Percentiles rank a stretch among this genome's conserved stretches.
phyloP scores from a whole-genome alignment of 1,139 yeast genomes.

The Candida labiduridarum region DNA sequence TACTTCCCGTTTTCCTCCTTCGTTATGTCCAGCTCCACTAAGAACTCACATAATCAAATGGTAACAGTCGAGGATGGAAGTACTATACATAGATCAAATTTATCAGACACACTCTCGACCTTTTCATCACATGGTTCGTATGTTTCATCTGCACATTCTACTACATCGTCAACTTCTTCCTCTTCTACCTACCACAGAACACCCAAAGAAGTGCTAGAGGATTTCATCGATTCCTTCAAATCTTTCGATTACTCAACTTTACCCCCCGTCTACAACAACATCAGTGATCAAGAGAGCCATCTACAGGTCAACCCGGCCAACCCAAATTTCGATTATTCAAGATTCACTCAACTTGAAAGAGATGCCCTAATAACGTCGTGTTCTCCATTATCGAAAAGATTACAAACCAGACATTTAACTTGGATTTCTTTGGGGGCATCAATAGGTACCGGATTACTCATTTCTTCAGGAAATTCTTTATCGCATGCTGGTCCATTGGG shows the following conservation, averaged over 20 bases:
- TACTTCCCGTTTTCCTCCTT: neutral
- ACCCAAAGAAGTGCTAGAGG: constrained; percentile 10
- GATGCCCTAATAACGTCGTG: constrained; percentile 36
- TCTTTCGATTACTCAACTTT: constrained; percentile 22
- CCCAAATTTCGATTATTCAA: constrained; percentile 33
- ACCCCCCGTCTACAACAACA: constrained; percentile 18
- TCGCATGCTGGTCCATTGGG: constrained; percentile 42
- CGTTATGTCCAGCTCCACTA: neutral
- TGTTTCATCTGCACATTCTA: neutral
- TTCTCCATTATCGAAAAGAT: constrained; percentile 34
- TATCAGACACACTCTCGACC: constrained; percentile 4
- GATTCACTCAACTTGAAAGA: constrained; percentile 31
- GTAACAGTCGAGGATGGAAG: constrained; percentile 1
- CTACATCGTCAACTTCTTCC: neutral
- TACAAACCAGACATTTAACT: constrained; percentile 41
- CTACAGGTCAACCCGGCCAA: constrained; percentile 18
- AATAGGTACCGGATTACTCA: constrained; percentile 46
- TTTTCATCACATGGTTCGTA: neutral
- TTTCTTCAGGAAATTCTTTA: constrained; percentile 36
- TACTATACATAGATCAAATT: neutral
- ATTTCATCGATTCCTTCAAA: constrained; percentile 43
- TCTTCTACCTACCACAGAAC: constrained; percentile 8
- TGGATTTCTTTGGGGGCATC: constrained; percentile 47
- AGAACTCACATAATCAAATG: neutral
- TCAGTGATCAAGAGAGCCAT: constrained; percentile 9